Conservation (phyloP, 2,329 filamentous ascomycete species). For the Cladosporium cucumerinum region DNA sequence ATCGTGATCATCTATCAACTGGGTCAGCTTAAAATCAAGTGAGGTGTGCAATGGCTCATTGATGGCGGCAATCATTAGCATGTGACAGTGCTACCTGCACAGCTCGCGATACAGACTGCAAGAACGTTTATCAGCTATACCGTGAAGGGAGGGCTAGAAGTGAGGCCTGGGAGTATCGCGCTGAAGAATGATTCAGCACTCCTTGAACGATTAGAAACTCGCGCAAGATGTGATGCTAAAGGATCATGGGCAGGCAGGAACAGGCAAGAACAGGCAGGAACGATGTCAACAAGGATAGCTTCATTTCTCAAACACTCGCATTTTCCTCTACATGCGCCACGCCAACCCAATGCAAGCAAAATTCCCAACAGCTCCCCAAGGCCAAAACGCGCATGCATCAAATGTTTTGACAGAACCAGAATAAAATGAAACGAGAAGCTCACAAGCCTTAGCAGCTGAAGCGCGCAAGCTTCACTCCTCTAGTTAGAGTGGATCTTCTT, state of each 20-base stretch:
- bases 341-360: constrained; percentile 12
- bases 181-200: neutral
- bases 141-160: neutral
- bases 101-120: neutral
- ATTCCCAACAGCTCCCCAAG: neutral
- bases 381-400: neutral
- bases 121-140: neutral
- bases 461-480: neutral
- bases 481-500: constrained; percentile 76
- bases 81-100: neutral
- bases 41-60: neutral
- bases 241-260: neutral
- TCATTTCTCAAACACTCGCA: neutral
- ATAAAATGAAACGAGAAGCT: neutral
- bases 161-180: neutral
- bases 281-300: neutral
- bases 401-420: neutral
- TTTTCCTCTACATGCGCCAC: constrained; percentile 16
- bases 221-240: neutral
- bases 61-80: neutral
- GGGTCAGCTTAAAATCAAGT: neutral
- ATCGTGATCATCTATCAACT: neutral
- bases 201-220: neutral
- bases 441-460: neutral
- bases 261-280: neutral